Conservation (phyloP, 2,329 filamentous ascomycete genomes). For the Ascochyta lentis region DNA sequence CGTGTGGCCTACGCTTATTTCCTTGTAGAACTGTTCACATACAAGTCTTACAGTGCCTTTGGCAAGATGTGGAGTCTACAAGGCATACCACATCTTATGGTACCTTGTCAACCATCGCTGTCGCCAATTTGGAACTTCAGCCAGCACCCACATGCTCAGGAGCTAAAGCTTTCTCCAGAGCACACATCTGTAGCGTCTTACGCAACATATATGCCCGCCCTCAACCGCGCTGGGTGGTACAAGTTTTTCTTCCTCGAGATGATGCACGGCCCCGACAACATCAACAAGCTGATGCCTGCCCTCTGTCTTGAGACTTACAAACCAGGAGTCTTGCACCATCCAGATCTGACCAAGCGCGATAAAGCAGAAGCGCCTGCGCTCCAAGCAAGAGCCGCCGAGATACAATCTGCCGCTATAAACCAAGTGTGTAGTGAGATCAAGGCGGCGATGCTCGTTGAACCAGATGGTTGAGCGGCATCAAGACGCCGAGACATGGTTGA, state of each 20-base stretch:
- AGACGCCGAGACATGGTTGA: conserved; percentile 23
- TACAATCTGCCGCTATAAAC: conserved; percentile 33
- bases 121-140: conserved; percentile 42
- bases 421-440: conserved; percentile 40
- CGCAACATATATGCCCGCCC: conserved; percentile 42
- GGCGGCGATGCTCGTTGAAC: conserved; percentile 31
- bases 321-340: conserved; percentile 40
- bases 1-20: conserved; percentile 1
- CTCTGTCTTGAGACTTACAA: conserved; percentile 44
- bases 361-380: conserved; percentile 30
- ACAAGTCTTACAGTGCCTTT: conserved; percentile 39
- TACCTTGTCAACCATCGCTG: conserved; percentile 36
- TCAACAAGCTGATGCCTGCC: conserved; percentile 35
- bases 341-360: conserved; percentile 41
- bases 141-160: conserved; percentile 31
- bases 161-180: conserved; percentile 27
- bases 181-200: conserved; percentile 16
- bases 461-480: conserved; percentile 12
- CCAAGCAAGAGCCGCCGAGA: conserved; percentile 31
- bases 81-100: conserved; percentile 45
- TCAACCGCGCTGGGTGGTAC: conserved; percentile 47
- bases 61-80: conserved; percentile 43
- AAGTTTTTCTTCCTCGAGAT: conserved; percentile 45
- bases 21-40: conserved; percentile 35
- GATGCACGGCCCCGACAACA: conserved; percentile 34